Conservation (phyloP, 768 basidiomycete species). For the Boletus sp. region DNA sequence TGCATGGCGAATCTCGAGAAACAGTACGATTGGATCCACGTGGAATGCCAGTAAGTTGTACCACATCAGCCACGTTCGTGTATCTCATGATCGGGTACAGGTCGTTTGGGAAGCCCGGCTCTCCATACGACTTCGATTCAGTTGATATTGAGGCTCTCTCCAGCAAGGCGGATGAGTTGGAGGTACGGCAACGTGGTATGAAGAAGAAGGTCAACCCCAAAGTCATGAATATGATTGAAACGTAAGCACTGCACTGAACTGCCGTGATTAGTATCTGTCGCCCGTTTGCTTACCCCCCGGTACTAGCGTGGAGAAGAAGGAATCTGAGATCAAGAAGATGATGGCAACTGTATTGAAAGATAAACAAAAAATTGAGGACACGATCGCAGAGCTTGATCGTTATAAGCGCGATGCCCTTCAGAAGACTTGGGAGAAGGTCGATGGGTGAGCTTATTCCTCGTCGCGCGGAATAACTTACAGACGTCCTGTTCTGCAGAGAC, state of each 20-base stretch:
- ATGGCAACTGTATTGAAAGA: constrained; percentile 84
- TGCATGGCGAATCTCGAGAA: constrained; percentile 67
- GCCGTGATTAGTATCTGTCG: not conserved
- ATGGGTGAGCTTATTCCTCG: constrained; percentile 51
- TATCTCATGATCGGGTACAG: constrained; percentile 37
- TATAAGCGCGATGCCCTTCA: constrained; percentile 92
- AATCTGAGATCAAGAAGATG: constrained; percentile 83
- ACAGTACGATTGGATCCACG: constrained; percentile 81
- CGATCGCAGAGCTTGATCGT: constrained; percentile 87
- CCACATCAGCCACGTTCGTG: not conserved
- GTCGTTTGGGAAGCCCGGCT: constrained; percentile 77
- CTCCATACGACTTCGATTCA: constrained; percentile 75
- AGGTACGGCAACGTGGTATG: constrained; percentile 76
- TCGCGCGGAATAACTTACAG: not conserved
- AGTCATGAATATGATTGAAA: constrained; percentile 94
- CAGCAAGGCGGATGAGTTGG: constrained; percentile 69
- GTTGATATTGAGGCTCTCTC: constrained; percentile 58
- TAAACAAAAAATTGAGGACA: constrained; percentile 92
- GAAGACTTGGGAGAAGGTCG: constrained; percentile 96
- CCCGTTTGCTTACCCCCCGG: not conserved
- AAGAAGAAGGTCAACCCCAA: constrained; percentile 96
- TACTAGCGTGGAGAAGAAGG: constrained; percentile 88
- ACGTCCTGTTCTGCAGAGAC: constrained; percentile 51
- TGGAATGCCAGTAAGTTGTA: constrained; percentile 76
- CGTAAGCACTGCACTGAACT: constrained; percentile 43